Conservation (phyloP, 768 basidiomycete species). For the Lyophyllum shimeji region DNA sequence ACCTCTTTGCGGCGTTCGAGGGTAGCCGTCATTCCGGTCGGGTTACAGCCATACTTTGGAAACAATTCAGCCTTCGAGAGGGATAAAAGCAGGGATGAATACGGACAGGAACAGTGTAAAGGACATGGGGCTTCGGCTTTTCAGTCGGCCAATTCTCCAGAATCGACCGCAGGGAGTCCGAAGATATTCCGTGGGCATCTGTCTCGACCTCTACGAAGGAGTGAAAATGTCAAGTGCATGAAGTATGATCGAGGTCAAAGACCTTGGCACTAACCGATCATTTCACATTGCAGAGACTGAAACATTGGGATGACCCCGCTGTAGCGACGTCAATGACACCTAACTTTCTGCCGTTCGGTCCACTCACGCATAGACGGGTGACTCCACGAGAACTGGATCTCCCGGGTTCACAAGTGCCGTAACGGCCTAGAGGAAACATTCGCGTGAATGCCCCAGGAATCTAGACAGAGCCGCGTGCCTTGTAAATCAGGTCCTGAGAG, state of each 20-base stretch:
- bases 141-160: slow-evolving; percentile 68
- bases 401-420: slow-evolving; percentile 70
- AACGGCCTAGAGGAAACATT: slow-evolving; percentile 50
- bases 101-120: slow-evolving; percentile 77
- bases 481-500: slow-evolving; percentile 88
- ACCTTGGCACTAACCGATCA: slow-evolving; percentile 44
- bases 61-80: not conserved
- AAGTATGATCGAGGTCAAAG: not conserved
- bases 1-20: slow-evolving; percentile 66
- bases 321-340: slow-evolving; percentile 2
- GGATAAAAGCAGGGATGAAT: not conserved
- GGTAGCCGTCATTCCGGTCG: slow-evolving; percentile 74
- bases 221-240: not conserved
- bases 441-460: not conserved
- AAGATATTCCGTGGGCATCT: slow-evolving; percentile 66
- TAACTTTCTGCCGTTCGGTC: not conserved
- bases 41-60: slow-evolving; percentile 78
- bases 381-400: slow-evolving; percentile 78
- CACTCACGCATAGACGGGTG: slow-evolving; percentile 69
- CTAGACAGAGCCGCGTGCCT: slow-evolving; percentile 24
- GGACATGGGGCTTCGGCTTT: slow-evolving; percentile 67
- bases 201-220: slow-evolving; percentile 58
- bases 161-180: slow-evolving; percentile 53
- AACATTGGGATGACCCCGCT: slow-evolving; percentile 69
- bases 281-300: slow-evolving; percentile 47